Evolutionary conservation across 495 filamentous ascomycete species (phyloP), one percentile per base, ranked within the genome.

Genomic region (Usnea hakonensis): DNA sequence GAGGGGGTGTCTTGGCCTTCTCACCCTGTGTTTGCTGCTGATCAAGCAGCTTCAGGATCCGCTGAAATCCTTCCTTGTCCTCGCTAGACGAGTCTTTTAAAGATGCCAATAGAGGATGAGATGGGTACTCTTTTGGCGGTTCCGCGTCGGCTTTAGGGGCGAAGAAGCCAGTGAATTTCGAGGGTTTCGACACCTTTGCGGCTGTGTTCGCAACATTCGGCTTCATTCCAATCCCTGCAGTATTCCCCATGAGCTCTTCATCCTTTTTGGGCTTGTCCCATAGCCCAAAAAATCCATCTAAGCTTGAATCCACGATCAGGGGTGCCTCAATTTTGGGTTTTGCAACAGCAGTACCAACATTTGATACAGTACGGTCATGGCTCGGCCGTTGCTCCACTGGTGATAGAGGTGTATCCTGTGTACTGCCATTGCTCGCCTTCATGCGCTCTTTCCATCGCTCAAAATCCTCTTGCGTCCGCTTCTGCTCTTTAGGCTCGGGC

Each of bases 391-490:
- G 68, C 26, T 71, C 65, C 32, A 33, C 48, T 50, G 43, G 14
- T 50, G 53, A 37, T 28, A 56, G 43, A 38, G 63, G 56, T 7
- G 50, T 54, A 23, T 66, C 64, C 32, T 53, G 40, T 23, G 48
- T 58, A 41, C 64, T 35, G 37, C 41, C 61, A 52, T 63, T 70
- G 70, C 77, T 73, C 33, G 86, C 85, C 72, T 93, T 96, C 92
- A 95, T 95, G 55, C 77, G 79, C 66, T 94, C 90, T 76, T 97
- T 96, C 85, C 95, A 98, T 63, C 87, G 87, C 74, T 96, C 87
- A 72, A 98, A 97, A 60, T 97, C 91, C 68, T 95, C 91, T 69
- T 89, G 87, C 13, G 89, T 95, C 69, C 88, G 89, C 21, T 79
- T 84, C 59, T 78, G 83, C 50, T 79, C 71, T 64, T 86, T 86